These are phyloP conservation scores for Coelastrella sp. DNA, from an alignment of 139 green algal genomes.

Conservation along the genomic window DNA sequence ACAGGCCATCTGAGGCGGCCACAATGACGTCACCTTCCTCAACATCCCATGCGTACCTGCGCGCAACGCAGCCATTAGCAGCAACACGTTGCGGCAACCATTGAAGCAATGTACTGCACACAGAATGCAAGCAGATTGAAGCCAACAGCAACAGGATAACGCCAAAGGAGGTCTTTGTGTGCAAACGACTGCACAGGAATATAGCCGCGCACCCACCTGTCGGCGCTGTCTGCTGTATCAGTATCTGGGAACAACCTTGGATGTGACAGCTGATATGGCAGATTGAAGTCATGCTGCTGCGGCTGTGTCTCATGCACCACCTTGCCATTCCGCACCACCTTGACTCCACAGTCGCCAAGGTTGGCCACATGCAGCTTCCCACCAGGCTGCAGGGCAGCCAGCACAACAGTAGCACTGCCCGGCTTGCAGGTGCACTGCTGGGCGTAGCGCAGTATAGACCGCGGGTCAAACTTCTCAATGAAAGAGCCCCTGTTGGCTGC, in stretches of 20 bases:
- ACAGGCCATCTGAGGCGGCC: constrained; percentile 93
- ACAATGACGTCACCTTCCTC: constrained; percentile 86
- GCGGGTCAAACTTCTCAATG: constrained; percentile 39
- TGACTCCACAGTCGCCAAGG: constrained; percentile 86
- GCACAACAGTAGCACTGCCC: constrained; percentile 51
- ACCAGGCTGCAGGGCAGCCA: constrained; percentile 46
- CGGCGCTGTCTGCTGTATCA: constrained; percentile 68
- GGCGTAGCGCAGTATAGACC: constrained; percentile 61
- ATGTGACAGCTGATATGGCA: constrained; percentile 90
- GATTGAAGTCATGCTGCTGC: constrained; percentile 98
- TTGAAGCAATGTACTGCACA: neutral
- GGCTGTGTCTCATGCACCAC: constrained; percentile 77
- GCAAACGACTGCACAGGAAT: neutral
- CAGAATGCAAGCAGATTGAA: neutral
- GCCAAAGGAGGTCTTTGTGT: neutral
- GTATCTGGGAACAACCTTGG: constrained; percentile 70
- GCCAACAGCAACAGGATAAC: neutral
- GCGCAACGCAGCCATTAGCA: neutral
- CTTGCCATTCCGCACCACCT: constrained; percentile 69
- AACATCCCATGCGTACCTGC: constrained; percentile 63
- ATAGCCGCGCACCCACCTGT: constrained; percentile 51
- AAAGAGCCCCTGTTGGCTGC: constrained; percentile 29
- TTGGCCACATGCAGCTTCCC: constrained; percentile 75
- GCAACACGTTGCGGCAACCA: neutral
- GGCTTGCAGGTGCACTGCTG: constrained; percentile 58